Percentiles rank a stretch among this genome's conserved stretches.
Conservation (phyloP, 306 rosid species). For the Prunus armeniaca region DNA sequence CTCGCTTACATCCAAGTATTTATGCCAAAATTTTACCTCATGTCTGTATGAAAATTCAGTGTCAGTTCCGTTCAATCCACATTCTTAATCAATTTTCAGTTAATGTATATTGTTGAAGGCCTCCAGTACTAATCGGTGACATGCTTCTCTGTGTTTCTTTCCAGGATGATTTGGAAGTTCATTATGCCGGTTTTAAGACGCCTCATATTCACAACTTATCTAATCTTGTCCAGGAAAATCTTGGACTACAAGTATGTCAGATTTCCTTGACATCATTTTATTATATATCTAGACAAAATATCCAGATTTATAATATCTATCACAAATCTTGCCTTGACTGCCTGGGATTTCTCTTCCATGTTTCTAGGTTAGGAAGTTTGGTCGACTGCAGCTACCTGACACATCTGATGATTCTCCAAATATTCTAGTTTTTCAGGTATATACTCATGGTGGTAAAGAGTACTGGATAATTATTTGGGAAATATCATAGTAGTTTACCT, state of each 20-base stretch:
- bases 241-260: constrained; percentile 67
- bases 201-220: constrained; percentile 88
- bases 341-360: constrained; percentile 14
- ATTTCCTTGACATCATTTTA: constrained; percentile 1
- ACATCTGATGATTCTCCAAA: constrained; percentile 64
- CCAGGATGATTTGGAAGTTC: constrained; percentile 80
- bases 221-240: constrained; percentile 74
- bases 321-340: constrained; percentile 2
- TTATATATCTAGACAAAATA: background rate
- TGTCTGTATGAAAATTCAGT: background rate
- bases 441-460: background rate
- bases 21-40: background rate
- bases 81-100: background rate
- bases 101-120: background rate
- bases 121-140: constrained; percentile 10
- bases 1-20: background rate
- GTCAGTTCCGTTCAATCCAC: background rate
- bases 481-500: background rate
- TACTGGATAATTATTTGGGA: background rate
- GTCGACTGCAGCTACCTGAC: constrained; percentile 71
- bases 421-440: constrained; percentile 86
- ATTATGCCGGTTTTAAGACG: constrained; percentile 78
- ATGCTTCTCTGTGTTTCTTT: constrained; percentile 23
- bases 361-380: constrained; percentile 55
- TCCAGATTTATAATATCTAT: background rate